phyloP scores from a whole-genome alignment of 805 yeast genomes.

The Cyberlindnera mrakii region DNA sequence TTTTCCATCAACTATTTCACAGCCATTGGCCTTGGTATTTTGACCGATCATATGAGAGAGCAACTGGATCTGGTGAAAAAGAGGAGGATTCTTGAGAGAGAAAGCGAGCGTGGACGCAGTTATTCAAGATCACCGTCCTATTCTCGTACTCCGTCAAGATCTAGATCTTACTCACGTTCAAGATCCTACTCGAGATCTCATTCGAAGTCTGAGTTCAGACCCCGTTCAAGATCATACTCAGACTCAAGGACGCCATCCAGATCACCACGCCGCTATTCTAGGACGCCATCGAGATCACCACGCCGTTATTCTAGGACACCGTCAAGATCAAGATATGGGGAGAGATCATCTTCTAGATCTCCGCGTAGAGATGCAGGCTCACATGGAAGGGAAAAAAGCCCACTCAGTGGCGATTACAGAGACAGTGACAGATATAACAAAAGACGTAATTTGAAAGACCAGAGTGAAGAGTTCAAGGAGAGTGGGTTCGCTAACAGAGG shows the following conservation, averaged over 20 bases:
- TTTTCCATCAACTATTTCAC: slow-evolving; percentile 89
- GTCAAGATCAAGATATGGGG: slow-evolving; percentile 3
- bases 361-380: slow-evolving; percentile 1
- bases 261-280: slow-evolving; percentile 13
- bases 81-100: slow-evolving; percentile 22
- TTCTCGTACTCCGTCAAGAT: slow-evolving; percentile 15
- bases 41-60: slow-evolving; percentile 79
- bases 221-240: background rate
- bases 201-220: slow-evolving; percentile 8
- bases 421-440: slow-evolving; percentile 1
- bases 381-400: slow-evolving; percentile 1
- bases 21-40: slow-evolving; percentile 79
- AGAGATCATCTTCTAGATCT: background rate
- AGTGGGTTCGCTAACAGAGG: background rate
- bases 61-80: slow-evolving; percentile 26
- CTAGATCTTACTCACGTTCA: slow-evolving; percentile 8
- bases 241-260: slow-evolving; percentile 18
- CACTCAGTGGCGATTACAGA: slow-evolving; percentile 2
- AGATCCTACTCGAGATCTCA: slow-evolving; percentile 21
- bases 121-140: slow-evolving; percentile 17
- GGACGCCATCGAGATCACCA: slow-evolving; percentile 21
- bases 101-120: slow-evolving; percentile 13
- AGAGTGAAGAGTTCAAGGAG: slow-evolving; percentile 1
- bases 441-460: background rate
- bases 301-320: slow-evolving; percentile 5